A percentile compares a stretch with the other conserved stretches of the same genome.
Evolutionary conservation across 208 protist species (phyloP).

Genomic region (Leishmania tropica): DNA sequence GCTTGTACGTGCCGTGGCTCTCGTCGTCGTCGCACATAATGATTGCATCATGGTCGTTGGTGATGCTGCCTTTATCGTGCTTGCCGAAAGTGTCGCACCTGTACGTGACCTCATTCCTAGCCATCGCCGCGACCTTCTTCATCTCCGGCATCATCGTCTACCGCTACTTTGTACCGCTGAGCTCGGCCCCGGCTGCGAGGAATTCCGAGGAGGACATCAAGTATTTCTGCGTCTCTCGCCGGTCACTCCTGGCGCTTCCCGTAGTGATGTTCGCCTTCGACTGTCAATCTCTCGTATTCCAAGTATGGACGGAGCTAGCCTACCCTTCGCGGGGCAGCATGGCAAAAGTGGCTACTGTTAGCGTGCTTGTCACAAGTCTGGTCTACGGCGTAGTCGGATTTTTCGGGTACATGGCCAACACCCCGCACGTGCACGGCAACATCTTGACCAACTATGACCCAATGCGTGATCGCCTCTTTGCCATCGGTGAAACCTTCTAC

Average conservation of each 20-base stretch:
- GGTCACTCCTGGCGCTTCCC: conserved; percentile 47
- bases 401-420: conserved; percentile 61
- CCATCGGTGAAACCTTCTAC: conserved; percentile 46
- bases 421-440: conserved; percentile 62
- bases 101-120: conserved; percentile 49
- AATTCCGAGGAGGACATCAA: conserved; percentile 20
- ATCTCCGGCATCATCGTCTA: conserved; percentile 62
- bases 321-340: conserved; percentile 39
- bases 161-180: conserved; percentile 53
- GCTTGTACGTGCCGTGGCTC: conserved; percentile 47
- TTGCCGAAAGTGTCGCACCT: conserved; percentile 47
- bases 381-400: conserved; percentile 65
- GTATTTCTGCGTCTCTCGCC: conserved; percentile 47
- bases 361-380: conserved; percentile 52
- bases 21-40: conserved; percentile 37
- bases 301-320: conserved; percentile 49
- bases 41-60: conserved; percentile 42
- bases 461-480: conserved; percentile 51
- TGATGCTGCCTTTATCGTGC: conserved; percentile 71
- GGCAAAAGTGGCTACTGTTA: conserved; percentile 55
- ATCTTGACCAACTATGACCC: conserved; percentile 78
- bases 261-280: conserved; percentile 81
- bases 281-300: conserved; percentile 76
- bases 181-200: background rate
- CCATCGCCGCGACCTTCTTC: conserved; percentile 59